Evolutionary conservation across 2,329 filamentous ascomycete genomes (phyloP).

Genomic region (Epicoccum sorghinum): DNA sequence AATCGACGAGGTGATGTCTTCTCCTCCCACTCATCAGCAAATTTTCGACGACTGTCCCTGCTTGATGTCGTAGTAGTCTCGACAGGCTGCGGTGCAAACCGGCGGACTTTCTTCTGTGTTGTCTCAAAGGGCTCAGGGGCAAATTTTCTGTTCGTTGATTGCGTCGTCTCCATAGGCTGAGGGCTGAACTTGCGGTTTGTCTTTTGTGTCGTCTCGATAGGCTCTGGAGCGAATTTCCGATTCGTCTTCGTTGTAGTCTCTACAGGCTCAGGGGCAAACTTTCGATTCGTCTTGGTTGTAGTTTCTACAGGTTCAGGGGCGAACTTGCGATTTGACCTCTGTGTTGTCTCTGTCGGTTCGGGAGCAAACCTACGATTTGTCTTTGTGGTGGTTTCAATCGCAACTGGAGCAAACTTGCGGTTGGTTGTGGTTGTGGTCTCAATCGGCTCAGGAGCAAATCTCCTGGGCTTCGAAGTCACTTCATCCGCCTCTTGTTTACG

Average conservation of each 20-base stretch:
- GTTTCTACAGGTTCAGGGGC: constrained; percentile 48
- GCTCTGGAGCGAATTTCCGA: constrained; percentile 51
- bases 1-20: constrained; percentile 34
- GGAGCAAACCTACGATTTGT: constrained; percentile 53
- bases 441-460: constrained; percentile 72
- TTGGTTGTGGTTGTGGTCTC: constrained; percentile 67
- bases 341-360: constrained; percentile 39
- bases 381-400: constrained; percentile 70
- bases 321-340: constrained; percentile 44
- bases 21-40: constrained; percentile 35
- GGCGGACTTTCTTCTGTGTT: constrained; percentile 50
- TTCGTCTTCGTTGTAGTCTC: constrained; percentile 67
- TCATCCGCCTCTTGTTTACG: constrained; percentile 64
- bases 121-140: constrained; percentile 35
- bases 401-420: constrained; percentile 68
- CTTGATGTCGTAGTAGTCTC: constrained; percentile 32
- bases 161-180: constrained; percentile 44
- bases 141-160: constrained; percentile 41
- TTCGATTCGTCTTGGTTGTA: constrained; percentile 37
- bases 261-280: constrained; percentile 60
- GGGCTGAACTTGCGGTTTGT: constrained; percentile 46
- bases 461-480: constrained; percentile 40
- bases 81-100: constrained; percentile 34
- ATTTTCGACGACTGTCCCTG: constrained; percentile 37
- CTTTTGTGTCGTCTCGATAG: constrained; percentile 11